Percentiles rank a stretch among this genome's conserved stretches.
These are phyloP conservation scores for Corchorus olitorius DNA, from an alignment of 345 rosid species.

Conservation along the genomic window DNA sequence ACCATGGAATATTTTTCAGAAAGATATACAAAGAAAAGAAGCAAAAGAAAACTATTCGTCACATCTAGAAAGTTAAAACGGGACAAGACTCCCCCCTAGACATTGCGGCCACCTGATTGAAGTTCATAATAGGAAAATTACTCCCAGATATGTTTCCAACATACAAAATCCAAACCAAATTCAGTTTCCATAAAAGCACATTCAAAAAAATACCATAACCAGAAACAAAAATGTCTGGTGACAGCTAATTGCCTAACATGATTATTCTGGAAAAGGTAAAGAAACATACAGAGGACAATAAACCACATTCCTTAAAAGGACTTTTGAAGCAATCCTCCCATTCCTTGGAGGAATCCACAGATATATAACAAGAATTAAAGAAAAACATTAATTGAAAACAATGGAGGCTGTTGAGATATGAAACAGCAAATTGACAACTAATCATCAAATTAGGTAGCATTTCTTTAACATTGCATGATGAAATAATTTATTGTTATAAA, in stretches of 20 bases:
- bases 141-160: neutral
- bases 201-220: neutral
- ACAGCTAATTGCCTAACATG: neutral
- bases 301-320: neutral
- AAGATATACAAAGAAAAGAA: slow-evolving; percentile 3
- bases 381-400: neutral
- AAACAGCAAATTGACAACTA: slow-evolving; percentile 3
- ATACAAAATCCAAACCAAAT: neutral
- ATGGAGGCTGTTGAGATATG: slow-evolving; percentile 21
- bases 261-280: neutral
- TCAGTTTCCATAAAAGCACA: slow-evolving; percentile 8
- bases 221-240: neutral
- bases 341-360: neutral
- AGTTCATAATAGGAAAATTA: neutral
- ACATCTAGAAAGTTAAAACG: neutral
- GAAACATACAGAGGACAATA: neutral
- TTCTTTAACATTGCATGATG: slow-evolving; percentile 12
- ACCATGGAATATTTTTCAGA: neutral
- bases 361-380: neutral
- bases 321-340: neutral
- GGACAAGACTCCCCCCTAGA: neutral
- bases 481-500: neutral
- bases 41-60: neutral
- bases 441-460: slow-evolving; percentile 11
- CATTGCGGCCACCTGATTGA: neutral